Evolutionary conservation across 257 asterid species (phyloP).

Genomic region (Solanum infundibuliforme): DNA sequence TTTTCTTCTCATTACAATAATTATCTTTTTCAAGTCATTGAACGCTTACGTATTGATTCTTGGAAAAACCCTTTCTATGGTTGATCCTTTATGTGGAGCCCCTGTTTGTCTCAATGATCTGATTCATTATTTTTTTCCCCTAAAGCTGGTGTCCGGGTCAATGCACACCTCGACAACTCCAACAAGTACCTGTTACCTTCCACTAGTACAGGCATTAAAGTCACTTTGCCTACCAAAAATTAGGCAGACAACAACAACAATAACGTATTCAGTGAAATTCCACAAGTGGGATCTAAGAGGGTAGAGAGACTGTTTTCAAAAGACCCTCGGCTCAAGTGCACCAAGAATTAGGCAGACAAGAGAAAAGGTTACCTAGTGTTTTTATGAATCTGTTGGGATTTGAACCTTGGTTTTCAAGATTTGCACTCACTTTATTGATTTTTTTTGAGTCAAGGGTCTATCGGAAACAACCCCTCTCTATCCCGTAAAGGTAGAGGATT

Average conservation of each 20-base stretch:
- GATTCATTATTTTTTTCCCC: background rate
- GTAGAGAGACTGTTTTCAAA: too few species aligned
- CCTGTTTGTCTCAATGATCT: background rate
- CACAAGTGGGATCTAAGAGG: background rate
- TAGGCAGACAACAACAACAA: background rate
- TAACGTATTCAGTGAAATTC: background rate
- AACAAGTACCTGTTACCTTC: background rate
- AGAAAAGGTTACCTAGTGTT: background rate
- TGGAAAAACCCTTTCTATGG: background rate
- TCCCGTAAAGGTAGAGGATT: background rate
- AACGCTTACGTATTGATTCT: background rate
- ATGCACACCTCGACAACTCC: background rate
- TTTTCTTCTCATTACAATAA: background rate
- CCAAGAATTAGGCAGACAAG: background rate
- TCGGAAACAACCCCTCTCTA: background rate
- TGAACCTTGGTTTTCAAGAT: background rate
- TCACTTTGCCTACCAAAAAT: background rate
- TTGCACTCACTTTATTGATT: background rate
- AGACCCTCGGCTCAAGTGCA: background rate
- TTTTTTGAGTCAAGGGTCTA: background rate
- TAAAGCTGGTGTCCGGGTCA: background rate
- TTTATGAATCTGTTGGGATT: background rate
- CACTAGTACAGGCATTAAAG: background rate
- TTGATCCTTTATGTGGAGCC: background rate
- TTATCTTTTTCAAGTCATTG: background rate